Conservation (phyloP, 306 rosid genomes). For the Herpetospermum pedunculosum region DNA sequence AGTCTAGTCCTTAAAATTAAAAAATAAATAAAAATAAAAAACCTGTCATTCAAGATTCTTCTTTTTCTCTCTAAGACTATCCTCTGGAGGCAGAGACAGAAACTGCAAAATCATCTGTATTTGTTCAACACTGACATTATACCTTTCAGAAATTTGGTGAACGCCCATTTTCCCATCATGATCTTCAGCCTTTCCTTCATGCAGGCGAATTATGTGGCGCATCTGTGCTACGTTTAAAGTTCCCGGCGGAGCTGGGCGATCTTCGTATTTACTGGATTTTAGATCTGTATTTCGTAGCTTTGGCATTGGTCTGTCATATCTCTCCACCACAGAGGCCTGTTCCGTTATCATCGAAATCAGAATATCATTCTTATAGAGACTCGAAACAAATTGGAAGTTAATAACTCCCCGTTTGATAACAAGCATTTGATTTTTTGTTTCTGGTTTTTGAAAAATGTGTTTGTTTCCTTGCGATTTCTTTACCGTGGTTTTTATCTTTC, state of each 20-base stretch:
- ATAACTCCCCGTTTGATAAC: no score
- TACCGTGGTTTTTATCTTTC: no score
- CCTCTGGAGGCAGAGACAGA: conserved; percentile 63
- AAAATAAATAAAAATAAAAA: neutral
- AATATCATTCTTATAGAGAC: neutral
- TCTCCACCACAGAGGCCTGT: conserved; percentile 74
- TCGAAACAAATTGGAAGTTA: no score
- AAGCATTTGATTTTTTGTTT: no score
- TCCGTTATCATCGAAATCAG: neutral
- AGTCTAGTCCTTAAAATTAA: neutral
- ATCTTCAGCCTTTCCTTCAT: conserved; percentile 78
- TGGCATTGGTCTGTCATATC: conserved; percentile 61
- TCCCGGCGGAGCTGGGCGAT: conserved; percentile 49
- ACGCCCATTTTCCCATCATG: conserved; percentile 56
- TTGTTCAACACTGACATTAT: conserved; percentile 35
- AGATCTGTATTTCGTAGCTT: conserved; percentile 56
- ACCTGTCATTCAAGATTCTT: conserved; percentile 6
- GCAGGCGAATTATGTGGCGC: conserved; percentile 59
- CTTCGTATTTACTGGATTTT: conserved; percentile 57
- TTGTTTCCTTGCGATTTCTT: no score
- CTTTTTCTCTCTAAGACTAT: conserved; percentile 23
- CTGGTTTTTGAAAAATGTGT: no score
- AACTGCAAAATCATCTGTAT: conserved; percentile 53
- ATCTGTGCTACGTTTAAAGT: conserved; percentile 70
- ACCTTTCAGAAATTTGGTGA: conserved; percentile 55